phyloP scores from a whole-genome alignment of 345 rosid genomes.

The Eucalyptus cladocalyx region DNA sequence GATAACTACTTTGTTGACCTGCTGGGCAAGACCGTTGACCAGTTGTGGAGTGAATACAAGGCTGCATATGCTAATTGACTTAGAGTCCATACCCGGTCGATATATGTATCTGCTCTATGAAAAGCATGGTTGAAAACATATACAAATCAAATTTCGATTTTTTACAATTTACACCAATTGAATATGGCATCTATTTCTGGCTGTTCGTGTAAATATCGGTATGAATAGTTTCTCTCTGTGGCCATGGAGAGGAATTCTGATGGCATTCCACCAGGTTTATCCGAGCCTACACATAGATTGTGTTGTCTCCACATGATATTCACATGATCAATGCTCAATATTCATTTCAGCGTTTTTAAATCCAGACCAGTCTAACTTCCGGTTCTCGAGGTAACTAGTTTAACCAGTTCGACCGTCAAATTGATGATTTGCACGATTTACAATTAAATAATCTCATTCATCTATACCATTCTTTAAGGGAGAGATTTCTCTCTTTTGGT shows the following conservation, averaged over 20 bases:
- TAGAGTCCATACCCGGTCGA: background rate
- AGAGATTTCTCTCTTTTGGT: background rate
- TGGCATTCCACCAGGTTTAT: background rate
- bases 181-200: background rate
- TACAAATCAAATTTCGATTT: background rate
- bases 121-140: background rate
- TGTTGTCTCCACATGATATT: background rate
- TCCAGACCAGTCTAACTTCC: background rate
- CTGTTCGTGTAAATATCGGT: background rate
- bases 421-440: background rate
- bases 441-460: background rate
- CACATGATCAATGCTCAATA: background rate
- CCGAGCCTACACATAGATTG: background rate
- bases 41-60: constrained; percentile 64
- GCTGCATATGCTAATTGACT: constrained; percentile 19
- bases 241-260: background rate
- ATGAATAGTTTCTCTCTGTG: background rate
- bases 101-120: background rate
- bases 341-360: background rate
- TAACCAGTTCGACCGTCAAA: background rate
- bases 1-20: constrained; percentile 33
- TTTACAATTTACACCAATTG: background rate
- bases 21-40: constrained; percentile 43
- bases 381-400: background rate
- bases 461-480: background rate